Evolutionary conservation across 139 green algal species (phyloP), one percentile per base, ranked within the genome.

Genomic region (Micractinium conductrix): DNA sequence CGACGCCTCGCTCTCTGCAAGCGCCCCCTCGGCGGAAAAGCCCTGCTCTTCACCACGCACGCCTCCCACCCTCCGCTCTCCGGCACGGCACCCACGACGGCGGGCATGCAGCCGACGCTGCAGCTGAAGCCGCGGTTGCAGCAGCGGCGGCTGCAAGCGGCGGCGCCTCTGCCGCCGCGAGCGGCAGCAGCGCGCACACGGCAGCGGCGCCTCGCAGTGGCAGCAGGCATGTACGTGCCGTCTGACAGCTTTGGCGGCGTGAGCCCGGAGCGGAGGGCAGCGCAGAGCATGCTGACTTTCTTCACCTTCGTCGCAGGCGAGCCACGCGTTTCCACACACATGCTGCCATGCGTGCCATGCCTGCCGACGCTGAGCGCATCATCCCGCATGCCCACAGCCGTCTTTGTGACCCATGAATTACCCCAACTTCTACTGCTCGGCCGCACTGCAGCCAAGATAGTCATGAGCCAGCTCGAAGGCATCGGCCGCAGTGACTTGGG

Each of bases 401-500:
- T n/a, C n/a, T n/a, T n/a, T n/a, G n/a, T n/a, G n/a, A n/a, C n/a
- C n/a, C n/a, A n/a, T n/a, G n/a, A n/a, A n/a, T n/a, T n/a, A n/a
- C n/a, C n/a, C n/a, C n/a, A n/a, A n/a, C n/a, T 35, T 26, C 30
- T 71, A 22, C 10, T 22, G 26, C n/a, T 71, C 10, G 16, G 19
- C 63, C 63, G 5, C 68, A n/a, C 68, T 28, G 78, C 85, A 40
- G 43, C 45, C 67, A 93, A 90, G 69, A 81, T 94, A 28, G 88
- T 96, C 9, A 43, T 96, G n/a, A 86, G 85, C 1, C 94, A 97
- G 87, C 79, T 97, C 44, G 91, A 96, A 53, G 94, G 94, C n/a
- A 89, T 72, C 10, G 93, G 93, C 5, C 67, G 92, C 1, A 91
- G 92, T 19, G 78, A 84, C n/a, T 76, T 94, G 58, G 93, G 73